Evolutionary conservation across 83 land plant genomes (phyloP), one percentile per base, ranked within the genome.

Genomic region (Picea mariana): DNA sequence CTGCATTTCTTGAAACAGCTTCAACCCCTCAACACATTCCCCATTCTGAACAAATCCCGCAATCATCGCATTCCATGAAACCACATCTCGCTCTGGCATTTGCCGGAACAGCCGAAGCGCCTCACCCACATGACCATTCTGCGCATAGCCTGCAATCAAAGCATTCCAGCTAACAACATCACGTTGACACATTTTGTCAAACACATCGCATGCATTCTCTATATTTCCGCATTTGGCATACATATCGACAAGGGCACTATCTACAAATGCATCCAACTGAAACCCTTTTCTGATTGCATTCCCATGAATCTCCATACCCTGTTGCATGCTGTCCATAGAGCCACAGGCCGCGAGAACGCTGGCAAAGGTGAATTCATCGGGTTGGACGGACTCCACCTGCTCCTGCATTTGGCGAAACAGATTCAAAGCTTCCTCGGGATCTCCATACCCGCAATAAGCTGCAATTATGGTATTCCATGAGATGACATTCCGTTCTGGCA

Each of bases 191-290:
- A 88, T 82, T 6, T n/a, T n/a, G n/a, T n/a, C n/a, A n/a, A n/a
- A n/a, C n/a, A n/a, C n/a, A n/a, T n/a, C n/a, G n/a, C n/a, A n/a
- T n/a, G n/a, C n/a, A n/a, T n/a, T n/a, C n/a, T n/a, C n/a, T n/a
- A n/a, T n/a, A n/a, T n/a, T n/a, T n/a, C n/a, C n/a, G n/a, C n/a
- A n/a, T n/a, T n/a, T n/a, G n/a, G n/a, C n/a, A n/a, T n/a, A n/a
- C n/a, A 90, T 86, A 55, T 88, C 90, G 3, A 90, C 85, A 62
- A 90, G 67, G 59, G 86, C 83, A 62, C 81, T 84, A 67, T 90
- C 90, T 1, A 90, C 88, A 81, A 77, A 84, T 47, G 75, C 15
- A 75, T 90, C 75, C 18, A 65, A 64, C 15, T 84, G 71, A 23
- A 90, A 86, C 23, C 87, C 90, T 16, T 64, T 26, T 27, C 66